These are phyloP conservation scores for Pseudogymnoascus sp. DNA, from an alignment of 2,329 filamentous ascomycete genomes.

Conservation along the genomic window DNA sequence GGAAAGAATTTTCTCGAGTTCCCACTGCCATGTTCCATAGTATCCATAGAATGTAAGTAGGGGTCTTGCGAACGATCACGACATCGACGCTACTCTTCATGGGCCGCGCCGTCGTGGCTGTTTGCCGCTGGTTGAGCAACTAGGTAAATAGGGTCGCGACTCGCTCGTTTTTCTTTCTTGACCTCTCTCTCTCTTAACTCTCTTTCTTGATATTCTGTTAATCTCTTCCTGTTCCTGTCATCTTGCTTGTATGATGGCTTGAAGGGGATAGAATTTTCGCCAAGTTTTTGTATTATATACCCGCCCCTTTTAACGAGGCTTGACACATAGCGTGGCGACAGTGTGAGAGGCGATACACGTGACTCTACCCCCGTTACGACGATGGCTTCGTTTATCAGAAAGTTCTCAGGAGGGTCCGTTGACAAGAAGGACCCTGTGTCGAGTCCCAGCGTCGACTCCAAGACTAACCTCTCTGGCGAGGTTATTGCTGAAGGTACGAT, in stretches of 20 bases:
- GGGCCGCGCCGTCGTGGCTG: not conserved
- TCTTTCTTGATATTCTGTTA: not conserved
- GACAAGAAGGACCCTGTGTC: not conserved
- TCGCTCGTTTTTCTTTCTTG: constrained; percentile 3
- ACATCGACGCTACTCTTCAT: constrained; percentile 5
- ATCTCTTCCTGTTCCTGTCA: not conserved
- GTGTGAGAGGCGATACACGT: not conserved
- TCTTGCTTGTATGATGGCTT: not conserved
- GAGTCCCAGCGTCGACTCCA: not conserved
- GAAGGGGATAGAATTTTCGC: not conserved
- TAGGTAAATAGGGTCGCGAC: not conserved
- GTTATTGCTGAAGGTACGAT: constrained; percentile 3
- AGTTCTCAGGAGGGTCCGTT: not conserved
- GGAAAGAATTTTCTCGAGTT: not conserved
- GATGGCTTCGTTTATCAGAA: not conserved
- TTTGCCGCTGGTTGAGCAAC: not conserved
- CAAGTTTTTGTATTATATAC: not conserved
- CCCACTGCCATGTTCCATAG: not conserved
- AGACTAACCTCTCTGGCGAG: not conserved
- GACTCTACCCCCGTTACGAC: not conserved
- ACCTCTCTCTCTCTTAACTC: not conserved
- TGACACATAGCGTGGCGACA: not conserved
- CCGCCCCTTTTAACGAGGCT: not conserved
- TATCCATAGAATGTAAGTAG: not conserved
- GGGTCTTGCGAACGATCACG: constrained; percentile 5